These are phyloP conservation scores for Oehlia diaphana DNA, from an alignment of 192 early-diverging fungal genomes.

Conservation along the genomic window DNA sequence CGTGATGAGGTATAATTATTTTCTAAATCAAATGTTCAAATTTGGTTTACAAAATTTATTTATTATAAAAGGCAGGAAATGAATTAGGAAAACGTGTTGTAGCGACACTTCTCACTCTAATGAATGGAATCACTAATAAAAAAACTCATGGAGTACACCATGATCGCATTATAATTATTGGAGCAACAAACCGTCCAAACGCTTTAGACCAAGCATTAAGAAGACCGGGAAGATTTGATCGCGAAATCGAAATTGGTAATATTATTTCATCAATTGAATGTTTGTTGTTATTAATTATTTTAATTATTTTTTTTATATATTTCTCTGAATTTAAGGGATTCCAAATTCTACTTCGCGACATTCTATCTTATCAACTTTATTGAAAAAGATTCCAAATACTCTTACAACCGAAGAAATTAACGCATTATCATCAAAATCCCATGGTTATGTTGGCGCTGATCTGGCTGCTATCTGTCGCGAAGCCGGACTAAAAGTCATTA, in stretches of 20 bases:
- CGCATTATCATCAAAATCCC: conserved; percentile 62
- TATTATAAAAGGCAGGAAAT: conserved; percentile 51
- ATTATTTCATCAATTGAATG: too few relatives aligned
- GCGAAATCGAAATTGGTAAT: conserved; percentile 90
- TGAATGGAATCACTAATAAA: conserved; percentile 73
- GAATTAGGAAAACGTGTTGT: conserved; percentile 92
- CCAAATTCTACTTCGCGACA: conserved; percentile 67
- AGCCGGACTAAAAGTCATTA: conserved; percentile 80
- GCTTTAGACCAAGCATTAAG: conserved; percentile 87
- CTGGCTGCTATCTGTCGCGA: conserved; percentile 83
- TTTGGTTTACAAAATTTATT: background rate
- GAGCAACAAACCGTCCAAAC: conserved; percentile 91
- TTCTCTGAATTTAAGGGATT: conserved; percentile 52
- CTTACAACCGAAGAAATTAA: conserved; percentile 61
- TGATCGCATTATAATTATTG: conserved; percentile 77
- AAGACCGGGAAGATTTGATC: conserved; percentile 92
- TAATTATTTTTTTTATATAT: background rate
- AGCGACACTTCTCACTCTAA: conserved; percentile 88
- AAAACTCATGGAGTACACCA: conserved; percentile 19
- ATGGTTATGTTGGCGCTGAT: conserved; percentile 99
- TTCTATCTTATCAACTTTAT: conserved; percentile 71
- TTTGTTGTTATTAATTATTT: background rate
- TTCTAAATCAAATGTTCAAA: background rate
- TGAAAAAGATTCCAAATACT: conserved; percentile 67
- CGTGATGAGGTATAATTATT: conserved; percentile 65